Conservation (phyloP, 1,284 basidiomycete genomes). For the Trametes polyzona region DNA sequence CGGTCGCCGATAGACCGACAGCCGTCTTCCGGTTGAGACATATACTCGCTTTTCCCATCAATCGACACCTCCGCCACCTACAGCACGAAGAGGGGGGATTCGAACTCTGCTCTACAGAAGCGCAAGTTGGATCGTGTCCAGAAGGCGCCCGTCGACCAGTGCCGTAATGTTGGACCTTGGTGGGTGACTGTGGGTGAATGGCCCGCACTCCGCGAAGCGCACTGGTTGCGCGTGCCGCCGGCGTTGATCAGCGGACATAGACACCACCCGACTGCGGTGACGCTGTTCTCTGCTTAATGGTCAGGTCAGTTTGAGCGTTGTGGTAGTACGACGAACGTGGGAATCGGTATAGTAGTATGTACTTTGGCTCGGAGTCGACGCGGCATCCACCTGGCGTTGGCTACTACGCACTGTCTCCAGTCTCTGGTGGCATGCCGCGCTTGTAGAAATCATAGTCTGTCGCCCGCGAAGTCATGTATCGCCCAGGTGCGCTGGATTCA, state of each 20-base stretch:
- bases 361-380: constrained; percentile 66
- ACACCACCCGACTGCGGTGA: constrained; percentile 48
- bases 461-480: too few species aligned
- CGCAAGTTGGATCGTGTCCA: constrained; percentile 73
- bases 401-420: constrained; percentile 58
- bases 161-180: constrained; percentile 72
- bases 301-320: constrained; percentile 81
- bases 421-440: too few species aligned
- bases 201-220: constrained; percentile 49
- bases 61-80: constrained; percentile 8
- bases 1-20: too few species aligned
- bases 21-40: constrained; percentile 49
- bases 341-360: neutral
- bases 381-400: constrained; percentile 83
- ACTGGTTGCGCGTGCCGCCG: too few species aligned
- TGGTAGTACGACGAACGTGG: neutral
- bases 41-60: constrained; percentile 63
- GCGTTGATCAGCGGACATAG: neutral
- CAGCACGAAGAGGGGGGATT: constrained; percentile 47
- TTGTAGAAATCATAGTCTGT: too few species aligned
- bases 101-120: constrained; percentile 81
- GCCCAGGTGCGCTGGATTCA: too few species aligned
- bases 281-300: constrained; percentile 85
- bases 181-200: too few species aligned
- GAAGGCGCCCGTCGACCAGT: constrained; percentile 51